Evolutionary conservation across 1,284 basidiomycete genomes (phyloP), one percentile per base, ranked within the genome.

Genomic region (Chalciporus sp.): DNA sequence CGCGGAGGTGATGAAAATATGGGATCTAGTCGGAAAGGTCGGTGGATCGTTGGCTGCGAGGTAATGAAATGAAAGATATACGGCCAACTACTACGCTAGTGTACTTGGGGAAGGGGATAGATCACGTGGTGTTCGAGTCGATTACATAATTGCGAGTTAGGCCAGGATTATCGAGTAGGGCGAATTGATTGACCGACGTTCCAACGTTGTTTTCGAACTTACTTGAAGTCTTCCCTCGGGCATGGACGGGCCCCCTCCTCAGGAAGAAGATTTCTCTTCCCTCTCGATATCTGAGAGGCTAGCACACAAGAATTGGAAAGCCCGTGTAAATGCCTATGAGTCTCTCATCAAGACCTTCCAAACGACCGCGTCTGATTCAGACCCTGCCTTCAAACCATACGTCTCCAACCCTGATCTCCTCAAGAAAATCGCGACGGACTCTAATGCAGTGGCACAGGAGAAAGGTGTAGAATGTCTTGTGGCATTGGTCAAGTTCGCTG

Each of bases 391-490:
- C 79, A 86, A 85, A 64, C 92, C 93, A 23, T 98, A 93, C 73
- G 71, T 91, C 61, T 85, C 81, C 72, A 87, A 88, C 60, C 74
- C 84, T 9, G 90, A 92, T 69, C 73, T 86, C 40, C 83, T 97
- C 61, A 93, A 90, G 79, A 95, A 88, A 74, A 93, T 95, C 69
- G 90, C 79, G 37, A 86, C 86, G 4, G 97, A 99, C 68, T 79
- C 94, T 1, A 99, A 99, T 73, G 97, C 92, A 12, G 96, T 98
- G 29, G 95, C 97, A 11, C 97, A 99, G 73, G 97, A 99, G 78
- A 98, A 97, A 71, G 97, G 92, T 33, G 82, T 97, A 19, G 90
- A 97, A 73, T 90, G 92, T 65, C 74, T 96, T 40, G 82, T 91
- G 60, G 79, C 89, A 14, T 84, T 98, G 59, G 87, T 98, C 60